Evolutionary conservation across 495 filamentous ascomycete genomes (phyloP).

Genomic region (Aspergillus nanangensis): DNA sequence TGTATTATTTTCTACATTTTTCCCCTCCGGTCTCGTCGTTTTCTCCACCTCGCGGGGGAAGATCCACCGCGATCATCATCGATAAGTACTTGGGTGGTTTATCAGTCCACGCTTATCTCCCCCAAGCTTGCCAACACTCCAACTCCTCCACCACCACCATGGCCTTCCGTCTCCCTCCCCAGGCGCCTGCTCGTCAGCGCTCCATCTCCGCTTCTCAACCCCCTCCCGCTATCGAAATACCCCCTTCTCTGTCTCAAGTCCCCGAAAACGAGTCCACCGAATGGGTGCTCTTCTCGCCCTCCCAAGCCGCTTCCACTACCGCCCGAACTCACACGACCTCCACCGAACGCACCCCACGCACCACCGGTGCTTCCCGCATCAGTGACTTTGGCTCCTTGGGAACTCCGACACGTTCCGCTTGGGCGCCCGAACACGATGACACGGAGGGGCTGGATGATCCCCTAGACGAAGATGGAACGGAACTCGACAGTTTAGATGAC

Average conservation of each 20-base stretch:
- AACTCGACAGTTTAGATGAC: slow-evolving; percentile 88
- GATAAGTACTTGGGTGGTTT: no score
- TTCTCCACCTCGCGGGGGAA: slow-evolving; percentile 16
- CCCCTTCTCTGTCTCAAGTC: slow-evolving; percentile 32
- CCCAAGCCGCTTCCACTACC: slow-evolving; percentile 51
- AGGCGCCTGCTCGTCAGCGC: slow-evolving; percentile 55
- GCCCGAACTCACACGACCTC: slow-evolving; percentile 67
- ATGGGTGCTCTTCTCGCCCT: slow-evolving; percentile 93
- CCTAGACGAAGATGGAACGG: slow-evolving; percentile 60
- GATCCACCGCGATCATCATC: slow-evolving; percentile 19
- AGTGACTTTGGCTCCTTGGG: slow-evolving; percentile 85
- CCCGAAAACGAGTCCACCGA: slow-evolving; percentile 69
- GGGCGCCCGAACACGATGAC: slow-evolving; percentile 45
- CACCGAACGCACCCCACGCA: slow-evolving; percentile 64
- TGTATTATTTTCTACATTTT: neutral
- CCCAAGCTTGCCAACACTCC: no score
- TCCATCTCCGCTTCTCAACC: slow-evolving; percentile 48
- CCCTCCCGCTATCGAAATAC: slow-evolving; percentile 30
- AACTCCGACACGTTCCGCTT: slow-evolving; percentile 50
- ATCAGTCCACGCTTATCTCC: slow-evolving; percentile 11
- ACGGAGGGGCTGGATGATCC: slow-evolving; percentile 49
- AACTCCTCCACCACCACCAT: slow-evolving; percentile 47
- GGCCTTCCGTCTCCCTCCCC: slow-evolving; percentile 80
- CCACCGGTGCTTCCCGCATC: slow-evolving; percentile 67
- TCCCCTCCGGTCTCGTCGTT: slow-evolving; percentile 8